Conservation (phyloP, 768 basidiomycete genomes). For the Tricholoma sp. region DNA sequence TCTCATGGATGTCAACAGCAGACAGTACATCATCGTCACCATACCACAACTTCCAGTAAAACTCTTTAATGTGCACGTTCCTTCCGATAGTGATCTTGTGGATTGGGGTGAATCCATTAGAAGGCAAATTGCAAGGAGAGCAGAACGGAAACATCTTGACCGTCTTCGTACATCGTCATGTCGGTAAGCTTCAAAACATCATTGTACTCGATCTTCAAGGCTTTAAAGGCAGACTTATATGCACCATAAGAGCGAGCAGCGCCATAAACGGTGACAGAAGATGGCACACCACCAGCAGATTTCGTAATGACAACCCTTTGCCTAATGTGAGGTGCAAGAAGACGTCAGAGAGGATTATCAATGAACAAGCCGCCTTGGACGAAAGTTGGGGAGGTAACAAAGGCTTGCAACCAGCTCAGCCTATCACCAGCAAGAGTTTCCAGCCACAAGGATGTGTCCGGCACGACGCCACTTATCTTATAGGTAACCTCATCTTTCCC, state of each 20-base stretch:
- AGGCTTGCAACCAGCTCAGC: constrained; percentile 81
- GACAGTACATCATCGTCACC: constrained; percentile 79
- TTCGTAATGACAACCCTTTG: constrained; percentile 71
- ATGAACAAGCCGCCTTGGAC: constrained; percentile 84
- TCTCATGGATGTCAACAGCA: constrained; percentile 72
- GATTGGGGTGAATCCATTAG: constrained; percentile 86
- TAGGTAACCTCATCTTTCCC: constrained; percentile 41
- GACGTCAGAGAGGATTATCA: constrained; percentile 82
- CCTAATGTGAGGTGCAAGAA: constrained; percentile 77
- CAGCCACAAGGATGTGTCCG: constrained; percentile 71
- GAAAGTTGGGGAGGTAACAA: constrained; percentile 74
- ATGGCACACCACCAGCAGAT: constrained; percentile 39
- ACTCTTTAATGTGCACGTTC: constrained; percentile 89
- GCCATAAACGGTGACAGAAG: constrained; percentile 66
- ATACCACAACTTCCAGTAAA: constrained; percentile 99
- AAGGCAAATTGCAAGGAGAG: constrained; percentile 80
- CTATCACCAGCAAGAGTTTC: constrained; percentile 77
- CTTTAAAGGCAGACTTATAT: constrained; percentile 76
- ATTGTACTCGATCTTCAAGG: constrained; percentile 66
- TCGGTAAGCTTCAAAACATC: constrained; percentile 50
- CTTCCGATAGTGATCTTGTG: constrained; percentile 82
- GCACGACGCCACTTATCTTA: constrained; percentile 46
- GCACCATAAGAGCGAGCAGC: constrained; percentile 73
- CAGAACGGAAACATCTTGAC: constrained; percentile 69
- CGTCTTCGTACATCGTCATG: constrained; percentile 80